phyloP scores from a whole-genome alignment of 2,329 filamentous ascomycete species.

The Fusarium napiforme region DNA sequence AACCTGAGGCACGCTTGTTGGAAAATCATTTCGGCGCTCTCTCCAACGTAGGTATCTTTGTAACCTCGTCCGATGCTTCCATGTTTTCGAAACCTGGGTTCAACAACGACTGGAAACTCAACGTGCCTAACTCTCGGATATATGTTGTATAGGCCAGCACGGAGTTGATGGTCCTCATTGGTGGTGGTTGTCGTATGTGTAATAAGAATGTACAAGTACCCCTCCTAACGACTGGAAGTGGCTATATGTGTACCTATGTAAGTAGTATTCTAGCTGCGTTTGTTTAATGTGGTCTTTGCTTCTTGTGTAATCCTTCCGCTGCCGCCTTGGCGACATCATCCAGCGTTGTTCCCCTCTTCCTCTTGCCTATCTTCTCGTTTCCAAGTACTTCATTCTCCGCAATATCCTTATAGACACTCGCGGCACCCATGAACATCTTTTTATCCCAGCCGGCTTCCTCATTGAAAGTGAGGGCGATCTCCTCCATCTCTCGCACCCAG shows the following conservation, averaged over 20 bases:
- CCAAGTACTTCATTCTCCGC: constrained; percentile 71
- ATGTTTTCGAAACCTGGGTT: constrained; percentile 44
- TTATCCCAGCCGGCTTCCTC: constrained; percentile 71
- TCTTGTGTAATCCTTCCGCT: constrained; percentile 59
- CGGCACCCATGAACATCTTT: constrained; percentile 68
- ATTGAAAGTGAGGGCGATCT: constrained; percentile 74
- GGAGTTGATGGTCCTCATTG: neutral
- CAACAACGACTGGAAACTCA: constrained; percentile 49
- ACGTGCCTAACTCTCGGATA: constrained; percentile 50
- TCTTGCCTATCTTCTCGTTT: constrained; percentile 65
- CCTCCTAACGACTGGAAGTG: constrained; percentile 5
- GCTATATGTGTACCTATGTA: neutral
- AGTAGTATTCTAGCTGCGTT: neutral
- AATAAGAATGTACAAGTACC: constrained; percentile 13
- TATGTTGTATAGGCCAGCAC: constrained; percentile 28
- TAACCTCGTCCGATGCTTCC: constrained; percentile 48
- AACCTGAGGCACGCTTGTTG: constrained; percentile 37
- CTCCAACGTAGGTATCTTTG: constrained; percentile 68
- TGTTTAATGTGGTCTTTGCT: constrained; percentile 49
- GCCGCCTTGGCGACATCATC: constrained; percentile 66
- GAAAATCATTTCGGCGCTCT: constrained; percentile 69
- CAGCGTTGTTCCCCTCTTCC: constrained; percentile 65
- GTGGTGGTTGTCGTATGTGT: constrained; percentile 10
- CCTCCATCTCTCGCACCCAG: constrained; percentile 82
- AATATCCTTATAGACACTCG: constrained; percentile 69